A percentile compares a stretch with the other conserved stretches of the same genome.
Conservation (phyloP, 805 yeast species). For the Lachancea lanzarotensis region DNA sequence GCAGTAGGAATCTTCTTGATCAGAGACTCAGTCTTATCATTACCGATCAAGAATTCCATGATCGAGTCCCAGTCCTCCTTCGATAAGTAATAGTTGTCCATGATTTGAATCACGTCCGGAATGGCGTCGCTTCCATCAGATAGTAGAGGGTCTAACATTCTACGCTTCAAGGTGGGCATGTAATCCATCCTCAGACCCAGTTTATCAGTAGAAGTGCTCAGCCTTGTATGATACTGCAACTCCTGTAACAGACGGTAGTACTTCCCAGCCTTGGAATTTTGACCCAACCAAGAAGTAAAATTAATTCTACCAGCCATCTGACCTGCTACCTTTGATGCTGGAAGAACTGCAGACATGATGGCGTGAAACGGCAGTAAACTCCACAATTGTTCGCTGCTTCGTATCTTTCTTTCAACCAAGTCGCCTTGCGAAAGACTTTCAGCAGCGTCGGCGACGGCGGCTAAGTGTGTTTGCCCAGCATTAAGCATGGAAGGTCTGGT, state of each 20-base stretch:
- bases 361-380: constrained; percentile 88
- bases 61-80: constrained; percentile 89
- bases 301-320: constrained; percentile 59
- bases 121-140: constrained; percentile 57
- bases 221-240: constrained; percentile 77
- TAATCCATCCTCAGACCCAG: constrained; percentile 69
- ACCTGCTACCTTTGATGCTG: constrained; percentile 71
- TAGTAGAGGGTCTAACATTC: constrained; percentile 53
- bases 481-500: constrained; percentile 50
- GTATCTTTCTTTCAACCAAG: constrained; percentile 69
- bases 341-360: constrained; percentile 74
- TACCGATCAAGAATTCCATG: constrained; percentile 78
- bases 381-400: constrained; percentile 93
- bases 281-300: constrained; percentile 86
- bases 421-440: constrained; percentile 84
- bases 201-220: constrained; percentile 71
- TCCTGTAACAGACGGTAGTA: constrained; percentile 76
- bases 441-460: constrained; percentile 69
- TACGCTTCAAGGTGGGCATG: constrained; percentile 55
- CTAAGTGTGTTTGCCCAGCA: constrained; percentile 47
- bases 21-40: constrained; percentile 37
- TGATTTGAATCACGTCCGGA: constrained; percentile 51
- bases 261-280: constrained; percentile 78
- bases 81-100: constrained; percentile 83
- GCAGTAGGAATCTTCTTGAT: constrained; percentile 64